phyloP scores from a whole-genome alignment of 1,139 yeast genomes.

The Entelexis paramagnoliae region DNA sequence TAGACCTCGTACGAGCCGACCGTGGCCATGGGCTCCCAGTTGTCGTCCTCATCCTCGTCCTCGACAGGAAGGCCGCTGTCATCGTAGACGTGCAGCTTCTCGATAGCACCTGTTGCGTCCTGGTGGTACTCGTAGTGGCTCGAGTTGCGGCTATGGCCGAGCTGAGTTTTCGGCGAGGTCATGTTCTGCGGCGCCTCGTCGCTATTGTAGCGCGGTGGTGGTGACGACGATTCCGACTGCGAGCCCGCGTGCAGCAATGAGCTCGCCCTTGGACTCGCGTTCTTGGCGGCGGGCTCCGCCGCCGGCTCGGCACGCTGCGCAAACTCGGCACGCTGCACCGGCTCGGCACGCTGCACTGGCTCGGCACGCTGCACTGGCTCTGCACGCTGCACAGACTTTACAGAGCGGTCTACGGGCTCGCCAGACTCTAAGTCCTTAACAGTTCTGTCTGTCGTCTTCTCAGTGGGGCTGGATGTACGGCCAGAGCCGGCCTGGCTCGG shows the following conservation, averaged over 20 bases:
- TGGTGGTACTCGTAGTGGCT: slow-evolving; percentile 22
- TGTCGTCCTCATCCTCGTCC: slow-evolving; percentile 29
- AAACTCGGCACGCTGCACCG: too few species aligned
- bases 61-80: slow-evolving; percentile 17
- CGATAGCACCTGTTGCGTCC: slow-evolving; percentile 21
- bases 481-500: too few species aligned
- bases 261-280: too few species aligned
- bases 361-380: too few species aligned
- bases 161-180: not conserved
- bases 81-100: slow-evolving; percentile 15
- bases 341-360: too few species aligned
- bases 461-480: too few species aligned
- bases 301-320: too few species aligned
- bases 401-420: too few species aligned
- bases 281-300: not conserved
- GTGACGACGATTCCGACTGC: not conserved
- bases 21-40: slow-evolving; percentile 54
- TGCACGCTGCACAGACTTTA: too few species aligned
- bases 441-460: too few species aligned
- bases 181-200: slow-evolving; percentile 3
- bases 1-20: slow-evolving; percentile 50
- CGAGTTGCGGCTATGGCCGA: slow-evolving; percentile 8
- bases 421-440: too few species aligned
- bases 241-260: too few species aligned
- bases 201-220: not conserved